Evolutionary conservation across 306 rosid species (phyloP), one percentile per base, ranked within the genome.

Genomic region (Lathyrus sativus): DNA sequence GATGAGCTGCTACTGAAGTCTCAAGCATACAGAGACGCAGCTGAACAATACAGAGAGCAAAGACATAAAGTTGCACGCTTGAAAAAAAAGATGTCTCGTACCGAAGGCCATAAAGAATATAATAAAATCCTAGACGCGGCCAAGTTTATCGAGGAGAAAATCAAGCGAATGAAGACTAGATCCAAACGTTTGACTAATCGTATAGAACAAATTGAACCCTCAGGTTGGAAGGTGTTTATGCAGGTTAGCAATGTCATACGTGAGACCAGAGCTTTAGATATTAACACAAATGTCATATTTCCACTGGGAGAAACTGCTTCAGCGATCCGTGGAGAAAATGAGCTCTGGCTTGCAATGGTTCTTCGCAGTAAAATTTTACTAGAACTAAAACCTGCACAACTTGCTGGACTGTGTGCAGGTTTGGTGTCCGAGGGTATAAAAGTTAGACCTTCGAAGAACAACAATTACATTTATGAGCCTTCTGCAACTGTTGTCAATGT

Each of bases 211-310:
- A 93, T 90, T 53, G 98, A 93, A 72, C 98, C 98, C 58, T 88
- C 98, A 5, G 98, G 98, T n/a, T 93, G 98, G 98, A 93, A 90
- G 83, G 98, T 90, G 78, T 93, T 93, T 83, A 71, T 88, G 83
- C 93, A 90, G 76, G 88, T 93, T 71, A 86, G 98, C 86, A 88
- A 86, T 70, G 97, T 93, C 73, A 93, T 93, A 68, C 98, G 84
- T 41, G 97, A 90, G 80, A 69, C 82, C 29, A 83, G 97, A 70
- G 93, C 98, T 35, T 73, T 93, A 67, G 95, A 93, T 62, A 85
- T 82, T 10, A 93, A 93, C 35, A 80, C 88, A 12, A 85, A 81
- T 14, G 75, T 84, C 35, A 83, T 86, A 77, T 93, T 83, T 76
- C 98, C 96, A 3, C 91, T 90, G 3, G 98, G 98, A 11, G 93